Evolutionary conservation across 1,139 yeast species (phyloP), one percentile per base, ranked within the genome.

Genomic region (Hansenula sp.): DNA sequence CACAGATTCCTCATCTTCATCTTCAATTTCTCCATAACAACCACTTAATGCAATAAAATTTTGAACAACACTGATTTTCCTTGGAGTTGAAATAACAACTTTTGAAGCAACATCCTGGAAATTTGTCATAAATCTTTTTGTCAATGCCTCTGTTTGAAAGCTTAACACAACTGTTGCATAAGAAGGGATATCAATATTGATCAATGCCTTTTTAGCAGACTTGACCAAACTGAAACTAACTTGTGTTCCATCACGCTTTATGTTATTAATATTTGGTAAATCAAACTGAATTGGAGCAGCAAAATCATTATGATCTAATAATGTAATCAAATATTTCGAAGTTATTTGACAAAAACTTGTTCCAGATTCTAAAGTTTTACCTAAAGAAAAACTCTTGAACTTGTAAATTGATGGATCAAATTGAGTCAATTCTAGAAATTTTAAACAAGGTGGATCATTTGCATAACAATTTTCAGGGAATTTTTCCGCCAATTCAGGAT

Each of bases 11-110:
- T 27, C 42, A 7, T 40, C 44, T 17, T 38, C 44, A 10, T 39
- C 47, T 11, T 42, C 51, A 9, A 43, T 44, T 2, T 46, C 55
- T 2, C 41, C 45, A 14, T 13, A 29, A 3, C 52, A 57, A 20
- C 45, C 57, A 26, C 54, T 31, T 39, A 45, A 38, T 38, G 52
- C 52, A 36, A 63, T 62, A 39, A 56, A 61, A 17, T 58, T 57
- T 43, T 62, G 52, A 19, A 56, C 55, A 12, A 43, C 55, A 36
- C 48, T 51, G 18, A 48, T 44, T 39, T 48, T 47, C 41, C 47
- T 40, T 14, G 43, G 54, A 42, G 44, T 57, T 12, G 40, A 56
- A 21, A 29, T 33, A 14, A 25, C n/a, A 13, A 34, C 21, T 27
- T 29, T 26, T 6, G 27, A 32, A 10, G 51, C 11, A 1, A 55